A percentile compares a stretch with the other conserved stretches of the same genome.
These are phyloP conservation scores for Talaromyces thailandensis DNA, from an alignment of 495 filamentous ascomycete species.

Conservation along the genomic window DNA sequence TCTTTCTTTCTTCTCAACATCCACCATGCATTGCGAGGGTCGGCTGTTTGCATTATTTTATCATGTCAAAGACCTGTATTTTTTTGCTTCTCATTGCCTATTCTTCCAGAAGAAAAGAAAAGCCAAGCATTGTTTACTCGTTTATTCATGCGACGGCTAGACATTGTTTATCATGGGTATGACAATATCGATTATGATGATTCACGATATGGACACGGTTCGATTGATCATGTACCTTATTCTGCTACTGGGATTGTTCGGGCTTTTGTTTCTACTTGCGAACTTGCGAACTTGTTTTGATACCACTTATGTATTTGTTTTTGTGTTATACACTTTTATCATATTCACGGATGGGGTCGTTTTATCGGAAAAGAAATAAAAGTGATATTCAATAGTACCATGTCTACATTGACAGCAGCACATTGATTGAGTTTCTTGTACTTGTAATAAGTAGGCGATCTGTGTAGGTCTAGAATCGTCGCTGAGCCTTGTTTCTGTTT, in stretches of 20 bases:
- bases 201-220: background rate
- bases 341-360: background rate
- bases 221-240: background rate
- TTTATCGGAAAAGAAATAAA: constrained; percentile 2
- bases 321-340: background rate
- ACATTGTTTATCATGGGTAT: background rate
- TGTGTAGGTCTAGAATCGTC: background rate
- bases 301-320: constrained; percentile 1
- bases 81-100: background rate
- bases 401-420: no score
- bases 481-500: background rate
- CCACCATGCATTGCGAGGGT: constrained; percentile 5
- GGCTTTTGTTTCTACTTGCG: background rate
- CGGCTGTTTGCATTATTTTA: constrained; percentile 5
- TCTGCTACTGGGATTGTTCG: background rate
- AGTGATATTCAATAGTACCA: background rate
- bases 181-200: background rate
- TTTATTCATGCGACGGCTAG: background rate
- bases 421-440: background rate
- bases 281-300: background rate
- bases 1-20: constrained; percentile 7
- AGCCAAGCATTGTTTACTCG: background rate
- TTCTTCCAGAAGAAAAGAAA: background rate
- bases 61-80: background rate
- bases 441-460: background rate